phyloP scores from a whole-genome alignment of 305 asterid genomes.

The Fraxinus baroniana region DNA sequence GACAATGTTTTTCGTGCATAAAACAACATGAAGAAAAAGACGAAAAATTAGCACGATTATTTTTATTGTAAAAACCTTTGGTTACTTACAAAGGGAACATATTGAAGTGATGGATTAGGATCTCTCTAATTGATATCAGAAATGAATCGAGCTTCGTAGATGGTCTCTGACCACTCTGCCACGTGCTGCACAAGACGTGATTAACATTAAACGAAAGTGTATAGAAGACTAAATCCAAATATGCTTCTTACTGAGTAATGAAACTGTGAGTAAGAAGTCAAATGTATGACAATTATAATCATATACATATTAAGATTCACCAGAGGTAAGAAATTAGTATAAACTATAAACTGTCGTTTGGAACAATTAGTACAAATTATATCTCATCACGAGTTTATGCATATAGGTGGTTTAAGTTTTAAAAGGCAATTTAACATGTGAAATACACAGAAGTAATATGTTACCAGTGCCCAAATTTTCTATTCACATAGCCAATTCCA shows the following conservation, averaged over 20 bases:
- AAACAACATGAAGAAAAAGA: slow-evolving; percentile 17
- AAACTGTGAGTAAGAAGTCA: background rate
- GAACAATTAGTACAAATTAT: background rate
- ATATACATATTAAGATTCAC: background rate
- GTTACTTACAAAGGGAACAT: slow-evolving; percentile 57
- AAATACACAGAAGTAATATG: slow-evolving; percentile 4
- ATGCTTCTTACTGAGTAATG: background rate
- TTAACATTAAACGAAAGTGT: slow-evolving; percentile 16
- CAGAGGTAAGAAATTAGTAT: background rate
- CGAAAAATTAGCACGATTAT: background rate
- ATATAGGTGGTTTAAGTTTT: background rate
- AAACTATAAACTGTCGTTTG: background rate
- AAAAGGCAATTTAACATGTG: background rate
- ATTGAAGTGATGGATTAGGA: slow-evolving; percentile 47
- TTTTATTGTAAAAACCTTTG: background rate
- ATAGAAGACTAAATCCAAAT: background rate
- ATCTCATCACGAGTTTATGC: background rate
- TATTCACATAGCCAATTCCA: slow-evolving; percentile 52
- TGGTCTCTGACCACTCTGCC: slow-evolving; percentile 42
- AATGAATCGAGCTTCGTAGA: slow-evolving; percentile 39
- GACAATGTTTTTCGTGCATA: background rate
- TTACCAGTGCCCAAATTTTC: slow-evolving; percentile 84
- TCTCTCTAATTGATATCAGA: slow-evolving; percentile 39
- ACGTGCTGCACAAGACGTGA: slow-evolving; percentile 42
- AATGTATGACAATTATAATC: background rate